These are phyloP conservation scores for Apodospora peruviana DNA, from an alignment of 495 filamentous ascomycete species.

Conservation along the genomic window DNA sequence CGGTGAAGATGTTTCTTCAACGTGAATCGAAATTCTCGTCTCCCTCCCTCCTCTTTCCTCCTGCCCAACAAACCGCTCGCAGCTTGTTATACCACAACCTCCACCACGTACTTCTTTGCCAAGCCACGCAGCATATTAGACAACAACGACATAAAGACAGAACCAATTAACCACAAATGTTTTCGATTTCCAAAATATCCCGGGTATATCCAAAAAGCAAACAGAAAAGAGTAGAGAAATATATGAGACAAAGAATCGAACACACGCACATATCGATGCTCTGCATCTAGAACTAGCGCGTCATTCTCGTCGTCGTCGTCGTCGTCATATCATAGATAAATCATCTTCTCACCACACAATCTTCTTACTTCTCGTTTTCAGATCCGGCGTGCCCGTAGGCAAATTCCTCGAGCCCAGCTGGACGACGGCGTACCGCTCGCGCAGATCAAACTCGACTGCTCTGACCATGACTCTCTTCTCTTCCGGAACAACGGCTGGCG, in stretches of 20 bases:
- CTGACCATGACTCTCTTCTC: conserved; percentile 50
- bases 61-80: no score
- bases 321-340: no score
- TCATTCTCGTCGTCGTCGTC: no score
- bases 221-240: not conserved
- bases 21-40: not conserved
- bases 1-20: not conserved
- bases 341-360: conserved; percentile 42
- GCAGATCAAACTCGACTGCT: conserved; percentile 49
- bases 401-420: conserved; percentile 47
- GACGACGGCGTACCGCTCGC: conserved; percentile 39
- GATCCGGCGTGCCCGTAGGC: conserved; percentile 38
- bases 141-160: not conserved
- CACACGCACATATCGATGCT: not conserved
- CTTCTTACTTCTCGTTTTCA: conserved; percentile 35
- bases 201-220: not conserved
- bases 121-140: not conserved
- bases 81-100: no score
- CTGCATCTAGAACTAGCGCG: no score
- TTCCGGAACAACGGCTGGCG: conserved; percentile 29
- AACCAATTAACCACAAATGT: not conserved
- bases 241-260: not conserved
- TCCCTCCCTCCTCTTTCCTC: not conserved
- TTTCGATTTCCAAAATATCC: not conserved
- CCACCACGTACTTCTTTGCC: not conserved